Percentiles rank a stretch among this genome's conserved stretches.
phyloP scores from a whole-genome alignment of 163 green algal genomes.

The Prototheca cutis region DNA sequence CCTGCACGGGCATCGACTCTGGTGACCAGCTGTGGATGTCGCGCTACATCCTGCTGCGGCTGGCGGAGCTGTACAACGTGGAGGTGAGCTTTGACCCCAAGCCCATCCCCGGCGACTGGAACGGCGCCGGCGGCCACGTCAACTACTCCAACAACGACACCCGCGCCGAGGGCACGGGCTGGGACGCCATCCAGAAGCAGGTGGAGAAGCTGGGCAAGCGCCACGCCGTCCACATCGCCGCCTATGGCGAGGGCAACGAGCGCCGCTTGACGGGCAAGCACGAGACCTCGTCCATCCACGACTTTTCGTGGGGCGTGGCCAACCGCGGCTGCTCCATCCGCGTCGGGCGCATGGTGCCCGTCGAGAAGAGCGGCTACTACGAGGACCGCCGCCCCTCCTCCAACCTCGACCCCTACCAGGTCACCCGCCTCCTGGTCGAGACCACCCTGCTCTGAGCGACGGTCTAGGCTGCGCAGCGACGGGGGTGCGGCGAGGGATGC shows the following conservation, averaged over 20 bases:
- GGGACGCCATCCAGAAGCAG: slow-evolving; percentile 83
- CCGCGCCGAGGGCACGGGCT: slow-evolving; percentile 62
- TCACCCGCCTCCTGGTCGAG: slow-evolving; percentile 82
- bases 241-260: slow-evolving; percentile 97
- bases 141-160: slow-evolving; percentile 95
- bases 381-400: slow-evolving; percentile 87
- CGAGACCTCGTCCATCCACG: slow-evolving; percentile 87
- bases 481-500: too few relatives aligned
- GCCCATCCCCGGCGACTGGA: slow-evolving; percentile 98
- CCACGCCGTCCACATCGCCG: slow-evolving; percentile 91
- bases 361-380: slow-evolving; percentile 80
- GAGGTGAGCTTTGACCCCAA: slow-evolving; percentile 93
- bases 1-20: slow-evolving; percentile 76
- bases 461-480: too few relatives aligned
- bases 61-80: slow-evolving; percentile 75
- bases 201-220: slow-evolving; percentile 89
- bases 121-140: slow-evolving; percentile 87
- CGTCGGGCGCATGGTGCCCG: slow-evolving; percentile 83
- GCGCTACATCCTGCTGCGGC: slow-evolving; percentile 86
- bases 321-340: slow-evolving; percentile 94
- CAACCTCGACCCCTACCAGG: slow-evolving; percentile 97
- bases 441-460: slow-evolving; percentile 72
- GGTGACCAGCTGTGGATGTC: slow-evolving; percentile 96
- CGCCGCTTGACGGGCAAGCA: slow-evolving; percentile 87
- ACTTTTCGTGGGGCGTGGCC: slow-evolving; percentile 93